Base-by-base conservation (phyloP, 2,329 filamentous ascomycete species). In the Aspergillus tubingensis region DNA sequence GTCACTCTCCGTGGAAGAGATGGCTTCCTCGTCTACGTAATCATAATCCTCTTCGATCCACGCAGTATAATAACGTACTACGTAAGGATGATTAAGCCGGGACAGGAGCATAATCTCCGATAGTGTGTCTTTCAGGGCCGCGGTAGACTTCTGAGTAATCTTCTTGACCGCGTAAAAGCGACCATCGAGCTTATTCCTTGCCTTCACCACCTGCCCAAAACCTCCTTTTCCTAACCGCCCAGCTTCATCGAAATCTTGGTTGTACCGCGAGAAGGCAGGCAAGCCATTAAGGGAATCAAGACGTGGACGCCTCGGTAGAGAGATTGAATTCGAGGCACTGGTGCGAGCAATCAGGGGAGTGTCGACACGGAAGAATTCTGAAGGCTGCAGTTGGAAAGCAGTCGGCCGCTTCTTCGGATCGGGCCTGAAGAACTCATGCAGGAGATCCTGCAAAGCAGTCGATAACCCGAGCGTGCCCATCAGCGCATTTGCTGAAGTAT, bases 101-200 rank as follows among this genome's bases (percentile, higher is more conserved):
- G 94, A 96, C 15, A 99, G 82, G 8, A 98, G 80, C 73, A 93
- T 89, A 43, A 97, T 94, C 72, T 96, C 91, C 0, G 90, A 93
- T 41, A 98, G 81, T 60, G 90, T 91, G 60, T 80, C 79, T 61
- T 81, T 79, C 54, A 84, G 70, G 5, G 83, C 81, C 10, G 88
- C 84, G 25, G 90, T 85, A 1, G 91, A 91, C 54, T 89, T 88
- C 67, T 95, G 91, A 1, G 88, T 91, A 63, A 99, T 95, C 74
- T 98, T 97, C 76, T 99, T 99, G 73, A 99, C 91, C 17, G 95
- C 95, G 76, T 98, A 99, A 47, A 96, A 89, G 60, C 93, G 91
- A 0, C 91, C 91, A 73, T 98, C 95, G 3, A 97, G 86, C 78
- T 95, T 96, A 76, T 96, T 96, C 32, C 94, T 86, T 2, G 94